Base-by-base conservation (phyloP, 2,329 filamentous ascomycete species). In the Xylariaceae sp. region DNA sequence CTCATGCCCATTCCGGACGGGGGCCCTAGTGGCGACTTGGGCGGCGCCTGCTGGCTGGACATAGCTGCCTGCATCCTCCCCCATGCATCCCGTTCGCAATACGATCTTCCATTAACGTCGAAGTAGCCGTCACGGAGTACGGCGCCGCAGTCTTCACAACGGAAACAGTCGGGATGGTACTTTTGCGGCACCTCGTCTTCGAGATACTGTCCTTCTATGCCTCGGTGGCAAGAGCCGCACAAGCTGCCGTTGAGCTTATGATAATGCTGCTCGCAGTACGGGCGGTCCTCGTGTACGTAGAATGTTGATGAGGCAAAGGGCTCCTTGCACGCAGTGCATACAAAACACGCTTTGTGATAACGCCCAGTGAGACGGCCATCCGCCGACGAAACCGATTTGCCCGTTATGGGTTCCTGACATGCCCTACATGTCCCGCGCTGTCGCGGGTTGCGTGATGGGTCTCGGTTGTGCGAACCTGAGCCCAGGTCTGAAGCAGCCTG, bases 331-430 rank as follows among this genome's bases (percentile, higher is more conserved):
- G 87, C 91, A 3, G 84, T 82, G 77, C 94, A 99, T 8, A 92
- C 88, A 68, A 99, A 97, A 70, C 92, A 99, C 3, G 87, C 81
- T 70, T 95, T 95, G 77, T 99, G 94, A 71, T 96, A 99, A 60
- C 91, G 86, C 7, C 94, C 94, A 0, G 89, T 95, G 29, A 99
- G 77, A 29, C 91, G 86, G 12, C 94, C 94, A 64, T 96, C 94
- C 0, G 91, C 91, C 11, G 91, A 95, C 35, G 92, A 95, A 55
- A 99, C 85, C 1, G 91, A 96, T 73, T 96, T 97, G 26, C 91
- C 92, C 44, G 84, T 81, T 64, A 99, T 97, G 5, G 80, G 75
- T 45, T 87, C 76, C 3, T 81, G 78, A 70, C 94, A 99, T 1
- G 89, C 88, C 65, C 90, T 89, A 74, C 94, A 99, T 59, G 83